These are phyloP conservation scores for Cryoendolithus antarcticus DNA, from an alignment of 2,329 filamentous ascomycete species.

Conservation along the genomic window DNA sequence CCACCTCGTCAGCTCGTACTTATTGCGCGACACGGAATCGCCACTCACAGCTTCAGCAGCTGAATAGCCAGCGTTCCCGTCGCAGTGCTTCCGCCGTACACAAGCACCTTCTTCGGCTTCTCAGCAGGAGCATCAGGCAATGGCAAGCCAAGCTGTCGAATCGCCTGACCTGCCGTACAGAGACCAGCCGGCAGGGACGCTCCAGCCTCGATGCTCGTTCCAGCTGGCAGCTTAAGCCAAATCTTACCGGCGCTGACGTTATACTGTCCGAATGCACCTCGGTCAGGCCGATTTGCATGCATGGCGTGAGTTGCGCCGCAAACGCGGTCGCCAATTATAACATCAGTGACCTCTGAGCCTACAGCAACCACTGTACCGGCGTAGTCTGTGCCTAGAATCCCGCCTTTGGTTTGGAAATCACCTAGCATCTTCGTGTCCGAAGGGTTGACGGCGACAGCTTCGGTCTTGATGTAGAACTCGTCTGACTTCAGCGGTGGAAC, in stretches of 20 bases:
- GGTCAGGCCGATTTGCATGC: background rate
- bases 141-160: constrained; percentile 24
- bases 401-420: background rate
- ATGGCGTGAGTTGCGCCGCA: background rate
- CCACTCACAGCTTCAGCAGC: constrained; percentile 30
- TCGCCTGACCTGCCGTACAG: background rate
- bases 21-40: too few relatives aligned
- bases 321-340: background rate
- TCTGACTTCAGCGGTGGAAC: background rate
- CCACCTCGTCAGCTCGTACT: too few relatives aligned
- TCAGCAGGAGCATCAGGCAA: constrained; percentile 34
- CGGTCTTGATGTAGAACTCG: background rate
- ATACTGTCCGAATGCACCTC: background rate
- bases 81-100: constrained; percentile 41
- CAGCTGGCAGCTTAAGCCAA: background rate
- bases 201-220: background rate
- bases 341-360: background rate
- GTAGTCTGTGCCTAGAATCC: background rate
- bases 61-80: constrained; percentile 40
- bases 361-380: background rate
- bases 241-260: background rate
- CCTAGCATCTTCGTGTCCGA: background rate
- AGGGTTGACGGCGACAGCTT: background rate
- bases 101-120: constrained; percentile 27
- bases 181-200: background rate